These are phyloP conservation scores for Schoenoplectus tabernaemontani DNA, from an alignment of 202 grass and related monocot species.

Conservation along the genomic window DNA sequence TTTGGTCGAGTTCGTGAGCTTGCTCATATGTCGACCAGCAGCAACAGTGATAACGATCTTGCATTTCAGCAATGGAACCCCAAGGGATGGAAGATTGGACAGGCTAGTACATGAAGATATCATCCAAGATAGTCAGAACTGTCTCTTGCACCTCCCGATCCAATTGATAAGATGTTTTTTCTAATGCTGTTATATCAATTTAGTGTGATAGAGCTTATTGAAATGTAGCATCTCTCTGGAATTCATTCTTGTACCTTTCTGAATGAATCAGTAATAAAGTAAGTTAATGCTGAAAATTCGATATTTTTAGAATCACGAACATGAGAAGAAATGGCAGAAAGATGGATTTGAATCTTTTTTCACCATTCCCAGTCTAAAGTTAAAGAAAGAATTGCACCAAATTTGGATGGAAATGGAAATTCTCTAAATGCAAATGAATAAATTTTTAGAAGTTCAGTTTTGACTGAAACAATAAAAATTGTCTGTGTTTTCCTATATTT, in stretches of 20 bases:
- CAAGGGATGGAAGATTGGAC: conserved; percentile 7
- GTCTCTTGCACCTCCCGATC: not conserved
- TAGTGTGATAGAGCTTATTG: not conserved
- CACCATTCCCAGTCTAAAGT: not conserved
- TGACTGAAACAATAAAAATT: not conserved
- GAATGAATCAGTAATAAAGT: not conserved
- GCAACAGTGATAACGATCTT: conserved; percentile 9
- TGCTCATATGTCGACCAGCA: not conserved
- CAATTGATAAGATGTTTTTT: conserved; percentile 21
- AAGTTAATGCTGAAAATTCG: not conserved
- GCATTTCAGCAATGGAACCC: not conserved
- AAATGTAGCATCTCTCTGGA: not conserved
- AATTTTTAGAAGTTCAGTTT: not conserved
- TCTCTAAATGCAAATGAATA: not conserved
- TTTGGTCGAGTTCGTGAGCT: conserved; percentile 8
- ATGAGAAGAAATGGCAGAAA: not conserved
- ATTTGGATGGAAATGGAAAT: not conserved
- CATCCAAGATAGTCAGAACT: conserved; percentile 1
- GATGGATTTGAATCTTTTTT: not conserved
- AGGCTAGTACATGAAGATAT: conserved; percentile 1
- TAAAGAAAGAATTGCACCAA: not conserved
- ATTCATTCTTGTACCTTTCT: not conserved
- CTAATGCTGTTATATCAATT: not conserved
- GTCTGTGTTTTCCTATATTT: not conserved
- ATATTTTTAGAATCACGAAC: not conserved